Percentiles rank a stretch among this genome's conserved stretches.
These are phyloP conservation scores for Amanita rimosa DNA, from an alignment of 768 basidiomycete species.

Conservation along the genomic window DNA sequence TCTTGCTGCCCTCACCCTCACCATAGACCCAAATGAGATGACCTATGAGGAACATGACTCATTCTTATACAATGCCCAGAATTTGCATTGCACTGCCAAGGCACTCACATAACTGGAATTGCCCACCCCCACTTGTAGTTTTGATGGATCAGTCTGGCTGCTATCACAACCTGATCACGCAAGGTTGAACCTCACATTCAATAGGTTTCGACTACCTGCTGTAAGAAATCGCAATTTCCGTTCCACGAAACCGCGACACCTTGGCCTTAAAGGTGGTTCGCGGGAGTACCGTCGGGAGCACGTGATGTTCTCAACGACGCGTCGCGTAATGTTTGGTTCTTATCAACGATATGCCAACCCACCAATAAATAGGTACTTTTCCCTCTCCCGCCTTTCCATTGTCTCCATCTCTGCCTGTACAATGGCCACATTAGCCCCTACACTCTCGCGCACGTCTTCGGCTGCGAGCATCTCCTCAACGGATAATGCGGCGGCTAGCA, in stretches of 20 bases:
- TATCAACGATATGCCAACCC: neutral
- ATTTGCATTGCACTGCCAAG: too few relatives aligned
- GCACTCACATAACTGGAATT: too few relatives aligned
- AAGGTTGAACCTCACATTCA: too few relatives aligned
- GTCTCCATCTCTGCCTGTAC: slow-evolving; percentile 1
- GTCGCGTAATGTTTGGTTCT: slow-evolving; percentile 9
- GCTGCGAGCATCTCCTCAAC: slow-evolving; percentile 42
- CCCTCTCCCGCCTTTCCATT: slow-evolving; percentile 4
- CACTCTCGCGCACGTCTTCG: slow-evolving; percentile 45
- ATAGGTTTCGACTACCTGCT: too few relatives aligned
- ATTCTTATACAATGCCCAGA: too few relatives aligned
- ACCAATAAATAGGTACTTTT: slow-evolving; percentile 14
- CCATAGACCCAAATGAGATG: too few relatives aligned
- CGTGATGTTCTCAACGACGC: slow-evolving; percentile 6
- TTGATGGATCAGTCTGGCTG: too few relatives aligned
- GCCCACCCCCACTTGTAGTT: too few relatives aligned
- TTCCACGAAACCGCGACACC: neutral
- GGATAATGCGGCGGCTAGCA: slow-evolving; percentile 25
- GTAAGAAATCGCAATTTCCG: neutral
- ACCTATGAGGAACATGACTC: too few relatives aligned
- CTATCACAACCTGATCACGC: too few relatives aligned
- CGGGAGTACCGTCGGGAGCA: neutral
- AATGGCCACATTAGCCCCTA: slow-evolving; percentile 7
- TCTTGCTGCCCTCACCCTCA: too few relatives aligned
- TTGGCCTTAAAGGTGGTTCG: neutral